Percentiles rank a stretch among this genome's conserved stretches.
phyloP scores from a whole-genome alignment of 2,329 filamentous ascomycete species.

The Aureobasidium sp. region DNA sequence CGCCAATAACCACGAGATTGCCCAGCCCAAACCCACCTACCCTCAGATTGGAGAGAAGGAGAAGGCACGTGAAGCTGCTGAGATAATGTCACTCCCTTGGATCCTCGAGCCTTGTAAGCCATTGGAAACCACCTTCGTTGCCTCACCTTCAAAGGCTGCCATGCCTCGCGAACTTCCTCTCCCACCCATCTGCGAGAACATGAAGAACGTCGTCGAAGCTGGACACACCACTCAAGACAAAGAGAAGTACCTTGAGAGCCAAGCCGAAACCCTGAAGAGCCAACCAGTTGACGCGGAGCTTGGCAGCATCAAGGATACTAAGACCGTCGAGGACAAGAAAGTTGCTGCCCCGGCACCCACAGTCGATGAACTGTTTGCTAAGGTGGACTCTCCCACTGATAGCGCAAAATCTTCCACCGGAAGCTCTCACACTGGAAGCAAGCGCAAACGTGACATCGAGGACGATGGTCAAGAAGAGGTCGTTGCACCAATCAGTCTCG shows the following conservation, averaged over 20 bases:
- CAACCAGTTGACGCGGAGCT: not conserved
- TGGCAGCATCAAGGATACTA: not conserved
- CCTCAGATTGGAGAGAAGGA: not conserved
- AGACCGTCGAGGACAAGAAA: not conserved
- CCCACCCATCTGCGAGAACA: not conserved
- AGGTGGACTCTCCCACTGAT: not conserved
- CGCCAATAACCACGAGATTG: not conserved
- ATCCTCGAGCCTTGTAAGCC: not conserved
- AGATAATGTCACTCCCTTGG: not conserved
- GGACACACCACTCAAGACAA: not conserved
- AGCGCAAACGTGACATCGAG: constrained; percentile 6
- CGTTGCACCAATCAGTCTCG: not conserved
- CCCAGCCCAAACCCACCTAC: not conserved
- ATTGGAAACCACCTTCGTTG: not conserved
- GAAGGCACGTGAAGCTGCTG: not conserved
- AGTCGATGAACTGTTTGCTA: not conserved
- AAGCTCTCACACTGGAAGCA: not conserved
- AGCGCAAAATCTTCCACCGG: no score
- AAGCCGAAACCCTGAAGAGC: not conserved
- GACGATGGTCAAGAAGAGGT: not conserved
- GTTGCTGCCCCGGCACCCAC: not conserved
- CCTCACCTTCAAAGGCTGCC: not conserved
- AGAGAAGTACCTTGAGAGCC: not conserved
- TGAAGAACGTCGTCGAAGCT: not conserved
- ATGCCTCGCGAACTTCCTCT: not conserved